A percentile compares a stretch with the other conserved stretches of the same genome.
Conservation (phyloP, 129 eudicot genomes). For the Artemisia annua region DNA sequence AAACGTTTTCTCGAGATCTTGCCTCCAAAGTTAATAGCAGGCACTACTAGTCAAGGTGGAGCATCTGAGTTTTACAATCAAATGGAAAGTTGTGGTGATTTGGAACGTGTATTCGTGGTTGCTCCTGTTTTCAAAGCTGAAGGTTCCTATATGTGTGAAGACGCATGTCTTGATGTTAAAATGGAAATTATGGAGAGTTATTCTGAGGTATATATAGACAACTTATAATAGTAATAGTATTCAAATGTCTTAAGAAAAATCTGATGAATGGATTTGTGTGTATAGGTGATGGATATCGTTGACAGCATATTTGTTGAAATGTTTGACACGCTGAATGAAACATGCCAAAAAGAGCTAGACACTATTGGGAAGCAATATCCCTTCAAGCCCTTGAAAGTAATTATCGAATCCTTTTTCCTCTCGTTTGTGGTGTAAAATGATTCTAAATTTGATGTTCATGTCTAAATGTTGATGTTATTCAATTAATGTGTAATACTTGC, state of each 20-base stretch:
- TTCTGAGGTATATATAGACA: slow-evolving; percentile 34
- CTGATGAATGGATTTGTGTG: neutral
- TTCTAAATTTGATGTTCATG: neutral
- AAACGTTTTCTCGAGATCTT: slow-evolving; percentile 61
- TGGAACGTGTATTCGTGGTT: slow-evolving; percentile 70
- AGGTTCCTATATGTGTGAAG: slow-evolving; percentile 73
- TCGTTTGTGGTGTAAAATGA: neutral
- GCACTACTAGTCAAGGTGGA: slow-evolving; percentile 88
- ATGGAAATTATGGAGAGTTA: slow-evolving; percentile 78
- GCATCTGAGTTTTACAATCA: slow-evolving; percentile 81
- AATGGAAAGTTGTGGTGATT: slow-evolving; percentile 76
- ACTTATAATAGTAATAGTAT: neutral
- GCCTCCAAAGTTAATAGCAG: slow-evolving; percentile 70
- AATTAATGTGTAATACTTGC: slow-evolving; percentile 54
- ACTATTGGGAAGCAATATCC: slow-evolving; percentile 59
- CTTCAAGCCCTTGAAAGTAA: slow-evolving; percentile 66
- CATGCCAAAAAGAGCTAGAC: slow-evolving; percentile 56
- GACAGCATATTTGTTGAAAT: slow-evolving; percentile 63
- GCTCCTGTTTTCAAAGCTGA: slow-evolving; percentile 88
- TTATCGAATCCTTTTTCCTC: neutral
- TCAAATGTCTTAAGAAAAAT: neutral
- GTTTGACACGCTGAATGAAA: slow-evolving; percentile 68
- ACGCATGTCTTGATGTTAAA: slow-evolving; percentile 84
- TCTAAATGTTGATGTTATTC: neutral
- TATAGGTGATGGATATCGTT: slow-evolving; percentile 82